Conservation (phyloP, 2,329 filamentous ascomycete genomes). For the Botryotinia convoluta region DNA sequence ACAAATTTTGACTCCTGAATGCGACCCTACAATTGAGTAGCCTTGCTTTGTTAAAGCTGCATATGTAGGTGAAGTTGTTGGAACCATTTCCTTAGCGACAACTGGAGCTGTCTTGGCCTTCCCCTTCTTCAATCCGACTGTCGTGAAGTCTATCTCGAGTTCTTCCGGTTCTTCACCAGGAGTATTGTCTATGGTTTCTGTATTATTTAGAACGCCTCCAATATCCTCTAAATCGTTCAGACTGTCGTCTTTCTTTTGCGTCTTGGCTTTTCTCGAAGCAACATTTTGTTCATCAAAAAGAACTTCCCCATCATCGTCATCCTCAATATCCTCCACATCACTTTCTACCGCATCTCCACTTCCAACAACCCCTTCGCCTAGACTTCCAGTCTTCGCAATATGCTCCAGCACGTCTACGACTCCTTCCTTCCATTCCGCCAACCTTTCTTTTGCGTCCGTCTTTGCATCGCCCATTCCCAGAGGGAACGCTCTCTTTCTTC, state of each 20-base stretch:
- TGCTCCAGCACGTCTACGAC: slow-evolving; percentile 67
- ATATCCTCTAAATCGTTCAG: slow-evolving; percentile 86
- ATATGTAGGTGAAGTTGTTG: slow-evolving; percentile 84
- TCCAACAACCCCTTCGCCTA: slow-evolving; percentile 68
- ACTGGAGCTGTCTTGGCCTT: slow-evolving; percentile 43
- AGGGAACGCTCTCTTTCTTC: slow-evolving; percentile 80
- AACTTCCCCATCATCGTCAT: slow-evolving; percentile 51
- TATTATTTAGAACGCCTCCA: slow-evolving; percentile 59
- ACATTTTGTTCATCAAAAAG: slow-evolving; percentile 49
- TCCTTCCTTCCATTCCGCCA: slow-evolving; percentile 77
- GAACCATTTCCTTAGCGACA: slow-evolving; percentile 86
- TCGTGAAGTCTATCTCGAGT: slow-evolving; percentile 84
- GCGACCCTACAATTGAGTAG: slow-evolving; percentile 90
- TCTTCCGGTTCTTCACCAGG: slow-evolving; percentile 41
- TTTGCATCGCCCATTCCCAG: slow-evolving; percentile 86
- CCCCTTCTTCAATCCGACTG: slow-evolving; percentile 53
- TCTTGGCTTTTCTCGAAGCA: slow-evolving; percentile 40
- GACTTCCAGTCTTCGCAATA: slow-evolving; percentile 57
- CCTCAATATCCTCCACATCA: slow-evolving; percentile 68
- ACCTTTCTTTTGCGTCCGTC: slow-evolving; percentile 61
- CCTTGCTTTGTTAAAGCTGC: slow-evolving; percentile 90
- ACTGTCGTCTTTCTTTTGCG: slow-evolving; percentile 47
- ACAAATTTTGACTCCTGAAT: slow-evolving; percentile 96
- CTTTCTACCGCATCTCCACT: slow-evolving; percentile 85
- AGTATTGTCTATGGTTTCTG: slow-evolving; percentile 35